Evolutionary conservation across 768 basidiomycete species (phyloP), one percentile per base, ranked within the genome.

Genomic region (Dendrothele bispora): DNA sequence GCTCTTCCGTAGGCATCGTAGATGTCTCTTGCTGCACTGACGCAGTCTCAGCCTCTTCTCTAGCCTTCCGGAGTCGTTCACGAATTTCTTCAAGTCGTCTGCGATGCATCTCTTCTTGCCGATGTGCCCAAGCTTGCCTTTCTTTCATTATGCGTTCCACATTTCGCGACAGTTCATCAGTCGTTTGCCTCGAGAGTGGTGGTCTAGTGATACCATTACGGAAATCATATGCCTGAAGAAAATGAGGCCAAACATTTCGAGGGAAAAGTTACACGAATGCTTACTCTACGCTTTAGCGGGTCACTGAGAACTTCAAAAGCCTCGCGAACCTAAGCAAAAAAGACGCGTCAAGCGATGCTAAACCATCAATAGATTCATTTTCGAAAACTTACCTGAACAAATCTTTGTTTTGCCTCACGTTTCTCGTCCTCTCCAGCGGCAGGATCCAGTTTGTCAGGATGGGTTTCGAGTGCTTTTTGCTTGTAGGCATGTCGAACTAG

Each of bases 401-500:
- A 88, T 51, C 73, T 75, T 30, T 73, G 72, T 56, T 79, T 78
- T 7, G 84, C 80, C 17, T 59, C 68, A 46, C 74, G 71, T 58
- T 77, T 81, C 50, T 79, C 77, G 48, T 70, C 64, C 36, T 75
- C 73, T 35, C 66, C 75, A 7, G 79, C 78, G 25, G 64, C 64
- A 29, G 75, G 80, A 10, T 78, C 78, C 39, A 86, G 76, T 55
- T 85, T 86, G 55, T 88, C 86, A 8, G 86, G 86, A 59, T 88
- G 86, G 1, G 86, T 87, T 61, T 84, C 82, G 22, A 88, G 69
- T 8, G 79, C 84, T 55, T 77, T 81, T 51, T 76, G 77, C 57
- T 78, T 82, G 62, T 86, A 88, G 2, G 83, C 84, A 55, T 72
- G 81, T 42, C 83, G 79, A 48, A 88, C 86, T 85, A 28, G 12